Evolutionary conservation across 1,284 basidiomycete genomes (phyloP), one percentile per base, ranked within the genome.

Genomic region (Trichosporon faecale): DNA sequence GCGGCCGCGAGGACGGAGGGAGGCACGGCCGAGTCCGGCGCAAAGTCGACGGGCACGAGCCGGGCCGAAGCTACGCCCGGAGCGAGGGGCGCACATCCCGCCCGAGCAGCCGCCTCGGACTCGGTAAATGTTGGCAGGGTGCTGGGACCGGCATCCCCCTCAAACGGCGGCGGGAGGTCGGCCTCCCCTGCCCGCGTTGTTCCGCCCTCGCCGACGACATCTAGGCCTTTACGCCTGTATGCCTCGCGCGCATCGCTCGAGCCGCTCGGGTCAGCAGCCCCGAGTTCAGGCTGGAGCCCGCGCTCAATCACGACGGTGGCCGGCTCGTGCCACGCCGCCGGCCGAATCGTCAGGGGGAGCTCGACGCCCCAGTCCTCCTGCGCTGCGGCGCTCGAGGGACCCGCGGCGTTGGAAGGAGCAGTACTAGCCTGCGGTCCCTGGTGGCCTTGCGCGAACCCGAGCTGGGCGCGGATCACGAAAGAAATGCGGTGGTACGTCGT

Each of bases 151-250:
- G 69, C 68, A 60, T 67, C 70, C 23, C 60, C 71, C 25, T 78
- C 80, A 67, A 82, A 83, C 1, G 79, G 78, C 21, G 82, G 82
- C 3, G 81, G 81, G 21, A 60, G 66, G 29, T 69, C 52, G 5
- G 40, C 46, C 14, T 27, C 35, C 18, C 52, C 46, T 12, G 35
- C 23, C 16, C 70, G 72, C n/a, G 65, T 69, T 23, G 83, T 84
- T 0, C 83, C 83, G 0, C 21, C n/a, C 1, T 71, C 67, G 23
- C 83, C 83, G 11, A 84, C 83, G 1, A 80, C 72, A 71, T 83
- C 83, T 11, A 68, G 70, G 0, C 83, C 83, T 72, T 84, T 84
- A n/a, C 75, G 74, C 12, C 83, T 65, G 72, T 84, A 84, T 37
- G 81, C 82, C 61, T 80, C 79, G 60, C 77, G 69, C 25, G 80